These are phyloP conservation scores for Biscogniauxia sp. DNA, from an alignment of 2,329 filamentous ascomycete species.

Conservation along the genomic window DNA sequence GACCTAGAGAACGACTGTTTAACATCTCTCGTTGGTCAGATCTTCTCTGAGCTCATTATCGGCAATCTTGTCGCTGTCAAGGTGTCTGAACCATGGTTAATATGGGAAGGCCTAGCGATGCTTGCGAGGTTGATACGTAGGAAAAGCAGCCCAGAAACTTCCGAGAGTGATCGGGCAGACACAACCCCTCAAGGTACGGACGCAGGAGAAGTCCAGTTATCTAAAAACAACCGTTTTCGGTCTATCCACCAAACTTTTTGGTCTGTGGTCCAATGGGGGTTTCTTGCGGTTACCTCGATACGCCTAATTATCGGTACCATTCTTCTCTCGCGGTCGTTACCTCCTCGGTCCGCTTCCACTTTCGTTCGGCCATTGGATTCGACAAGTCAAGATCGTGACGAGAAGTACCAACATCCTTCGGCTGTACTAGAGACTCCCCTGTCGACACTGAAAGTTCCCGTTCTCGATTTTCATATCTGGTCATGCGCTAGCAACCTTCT, in stretches of 20 bases:
- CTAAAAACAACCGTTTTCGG: constrained; percentile 29
- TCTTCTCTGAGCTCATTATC: constrained; percentile 86
- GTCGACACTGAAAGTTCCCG: constrained; percentile 50
- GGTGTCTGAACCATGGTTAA: constrained; percentile 80
- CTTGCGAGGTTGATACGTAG: constrained; percentile 45
- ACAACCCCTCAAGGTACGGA: constrained; percentile 5
- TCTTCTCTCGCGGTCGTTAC: constrained; percentile 65
- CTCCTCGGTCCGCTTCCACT: constrained; percentile 43
- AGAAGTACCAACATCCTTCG: constrained; percentile 22
- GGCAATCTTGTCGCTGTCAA: constrained; percentile 78
- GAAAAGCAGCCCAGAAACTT: constrained; percentile 18
- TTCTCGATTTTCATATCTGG: constrained; percentile 77
- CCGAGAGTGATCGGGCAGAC: constrained; percentile 7
- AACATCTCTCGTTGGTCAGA: constrained; percentile 78
- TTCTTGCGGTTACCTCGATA: constrained; percentile 58
- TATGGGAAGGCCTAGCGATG: constrained; percentile 83
- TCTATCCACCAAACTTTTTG: constrained; percentile 52
- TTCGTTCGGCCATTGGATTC: constrained; percentile 23
- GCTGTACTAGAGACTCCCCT: constrained; percentile 16
- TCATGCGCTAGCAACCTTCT: constrained; percentile 69
- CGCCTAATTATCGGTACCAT: constrained; percentile 65
- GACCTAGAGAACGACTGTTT: constrained; percentile 87
- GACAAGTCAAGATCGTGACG: constrained; percentile 23
- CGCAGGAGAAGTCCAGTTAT: constrained; percentile 2
- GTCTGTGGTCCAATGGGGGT: constrained; percentile 53